Evolutionary conservation across 2,329 filamentous ascomycete genomes (phyloP).

Genomic region (Chaetomium globosum): DNA sequence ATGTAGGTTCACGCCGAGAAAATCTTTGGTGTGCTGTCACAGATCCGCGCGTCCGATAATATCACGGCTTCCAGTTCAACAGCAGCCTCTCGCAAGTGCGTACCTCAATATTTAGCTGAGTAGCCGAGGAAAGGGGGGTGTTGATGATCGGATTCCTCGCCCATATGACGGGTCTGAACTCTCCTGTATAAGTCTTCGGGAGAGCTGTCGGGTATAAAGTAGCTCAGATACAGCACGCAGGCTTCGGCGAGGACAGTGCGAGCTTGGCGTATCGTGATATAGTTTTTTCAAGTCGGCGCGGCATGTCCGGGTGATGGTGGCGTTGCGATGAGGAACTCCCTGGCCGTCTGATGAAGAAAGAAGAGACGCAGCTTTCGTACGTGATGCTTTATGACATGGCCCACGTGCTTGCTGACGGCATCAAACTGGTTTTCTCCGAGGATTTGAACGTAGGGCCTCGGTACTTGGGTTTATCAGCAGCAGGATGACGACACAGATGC

Average conservation of each 20-base stretch:
- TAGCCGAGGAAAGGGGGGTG: background rate
- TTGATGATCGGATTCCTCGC: too few species aligned
- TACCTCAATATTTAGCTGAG: background rate
- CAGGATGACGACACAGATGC: constrained; percentile 44
- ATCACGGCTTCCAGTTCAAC: background rate
- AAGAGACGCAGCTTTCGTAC: constrained; percentile 24
- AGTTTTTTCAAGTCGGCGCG: background rate
- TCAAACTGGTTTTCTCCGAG: constrained; percentile 45
- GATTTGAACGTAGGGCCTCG: constrained; percentile 41
- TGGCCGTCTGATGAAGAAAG: constrained; percentile 42
- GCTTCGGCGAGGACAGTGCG: background rate
- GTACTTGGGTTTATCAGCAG: constrained; percentile 41
- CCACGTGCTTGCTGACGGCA: constrained; percentile 43
- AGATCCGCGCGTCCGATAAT: background rate
- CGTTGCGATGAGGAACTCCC: constrained; percentile 39
- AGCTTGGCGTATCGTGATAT: background rate
- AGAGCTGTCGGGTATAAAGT: background rate
- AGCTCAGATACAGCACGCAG: background rate
- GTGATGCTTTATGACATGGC: constrained; percentile 41
- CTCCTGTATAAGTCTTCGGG: too few species aligned
- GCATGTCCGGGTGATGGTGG: background rate
- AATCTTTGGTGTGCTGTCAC: background rate
- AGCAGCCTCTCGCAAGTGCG: background rate
- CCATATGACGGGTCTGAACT: background rate
- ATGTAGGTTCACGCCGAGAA: too few species aligned